Conservation (phyloP, 2,329 filamentous ascomycete species). For the Calonectria ilicicola region DNA sequence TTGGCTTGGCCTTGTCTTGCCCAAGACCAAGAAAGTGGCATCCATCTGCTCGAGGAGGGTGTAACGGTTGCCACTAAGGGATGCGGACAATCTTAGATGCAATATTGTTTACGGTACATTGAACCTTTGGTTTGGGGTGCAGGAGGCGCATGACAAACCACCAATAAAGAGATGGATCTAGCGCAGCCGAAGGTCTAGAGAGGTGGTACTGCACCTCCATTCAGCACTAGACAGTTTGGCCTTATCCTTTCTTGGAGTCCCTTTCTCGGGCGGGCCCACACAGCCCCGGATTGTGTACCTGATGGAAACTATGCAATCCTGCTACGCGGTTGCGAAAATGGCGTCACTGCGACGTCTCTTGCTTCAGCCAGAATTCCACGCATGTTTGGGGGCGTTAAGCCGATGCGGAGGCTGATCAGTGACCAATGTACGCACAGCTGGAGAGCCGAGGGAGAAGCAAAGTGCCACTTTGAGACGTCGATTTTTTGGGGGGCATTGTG, state of each 20-base stretch:
- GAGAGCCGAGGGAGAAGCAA: not conserved
- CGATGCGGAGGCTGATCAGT: constrained; percentile 2
- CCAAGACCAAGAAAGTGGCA: not conserved
- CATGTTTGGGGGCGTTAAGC: constrained; percentile 8
- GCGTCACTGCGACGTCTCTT: constrained; percentile 38
- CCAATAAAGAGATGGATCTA: constrained; percentile 35
- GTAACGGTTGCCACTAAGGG: constrained; percentile 38
- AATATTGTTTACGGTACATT: constrained; percentile 33
- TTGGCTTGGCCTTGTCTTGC: constrained; percentile 21
- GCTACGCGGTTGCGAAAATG: constrained; percentile 35
- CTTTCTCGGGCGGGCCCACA: constrained; percentile 27
- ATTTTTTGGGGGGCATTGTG: not conserved
- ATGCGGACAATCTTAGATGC: constrained; percentile 23
- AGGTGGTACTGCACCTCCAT: constrained; percentile 35
- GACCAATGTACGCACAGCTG: not conserved
- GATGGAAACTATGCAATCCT: constrained; percentile 33
- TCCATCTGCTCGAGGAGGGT: constrained; percentile 15
- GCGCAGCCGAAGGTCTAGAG: constrained; percentile 23
- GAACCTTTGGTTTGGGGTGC: constrained; percentile 34
- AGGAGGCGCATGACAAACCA: constrained; percentile 17
- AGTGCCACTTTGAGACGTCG: not conserved
- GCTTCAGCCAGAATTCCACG: constrained; percentile 32
- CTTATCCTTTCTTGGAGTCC: constrained; percentile 32
- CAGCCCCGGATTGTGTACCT: constrained; percentile 26
- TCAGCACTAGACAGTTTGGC: constrained; percentile 34